phyloP scores from a whole-genome alignment of 306 rosid genomes.

The Cucumis cinereus region DNA sequence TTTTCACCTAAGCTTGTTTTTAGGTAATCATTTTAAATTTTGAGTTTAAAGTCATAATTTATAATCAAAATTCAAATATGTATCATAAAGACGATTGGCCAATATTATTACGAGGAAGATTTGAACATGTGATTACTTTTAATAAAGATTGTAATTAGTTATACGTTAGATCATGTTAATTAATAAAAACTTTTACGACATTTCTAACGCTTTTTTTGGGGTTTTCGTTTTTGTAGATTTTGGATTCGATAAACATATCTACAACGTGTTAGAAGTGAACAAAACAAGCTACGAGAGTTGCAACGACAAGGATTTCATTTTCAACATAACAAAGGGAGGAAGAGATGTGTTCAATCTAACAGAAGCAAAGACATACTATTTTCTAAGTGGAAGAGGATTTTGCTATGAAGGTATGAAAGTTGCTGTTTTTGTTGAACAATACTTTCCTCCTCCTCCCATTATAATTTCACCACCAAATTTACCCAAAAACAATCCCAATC shows the following conservation, averaged over 20 bases:
- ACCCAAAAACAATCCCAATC: background rate
- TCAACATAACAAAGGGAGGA: constrained; percentile 58
- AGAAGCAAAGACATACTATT: constrained; percentile 46
- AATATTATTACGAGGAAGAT: too few relatives aligned
- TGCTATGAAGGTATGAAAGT: constrained; percentile 61
- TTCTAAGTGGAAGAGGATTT: constrained; percentile 43
- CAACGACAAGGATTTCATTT: constrained; percentile 36
- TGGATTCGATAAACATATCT: constrained; percentile 44
- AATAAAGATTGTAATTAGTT: too few relatives aligned
- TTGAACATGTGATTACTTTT: too few relatives aligned
- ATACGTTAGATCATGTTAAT: too few relatives aligned
- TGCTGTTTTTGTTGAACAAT: constrained; percentile 19
- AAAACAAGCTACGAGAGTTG: constrained; percentile 48
- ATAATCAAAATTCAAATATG: too few relatives aligned
- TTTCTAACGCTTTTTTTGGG: background rate
- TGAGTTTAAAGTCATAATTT: background rate
- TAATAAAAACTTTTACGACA: too few relatives aligned
- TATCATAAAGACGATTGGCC: too few relatives aligned
- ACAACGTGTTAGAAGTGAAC: constrained; percentile 64
- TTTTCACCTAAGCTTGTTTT: background rate
- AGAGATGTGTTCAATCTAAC: constrained; percentile 56
- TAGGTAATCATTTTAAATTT: background rate
- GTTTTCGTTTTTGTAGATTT: constrained; percentile 17
- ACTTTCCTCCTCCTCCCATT: background rate
- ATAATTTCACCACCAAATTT: background rate